Base-by-base conservation (phyloP, 2,329 filamentous ascomycete species). In the Fusarium nodosum region DNA sequence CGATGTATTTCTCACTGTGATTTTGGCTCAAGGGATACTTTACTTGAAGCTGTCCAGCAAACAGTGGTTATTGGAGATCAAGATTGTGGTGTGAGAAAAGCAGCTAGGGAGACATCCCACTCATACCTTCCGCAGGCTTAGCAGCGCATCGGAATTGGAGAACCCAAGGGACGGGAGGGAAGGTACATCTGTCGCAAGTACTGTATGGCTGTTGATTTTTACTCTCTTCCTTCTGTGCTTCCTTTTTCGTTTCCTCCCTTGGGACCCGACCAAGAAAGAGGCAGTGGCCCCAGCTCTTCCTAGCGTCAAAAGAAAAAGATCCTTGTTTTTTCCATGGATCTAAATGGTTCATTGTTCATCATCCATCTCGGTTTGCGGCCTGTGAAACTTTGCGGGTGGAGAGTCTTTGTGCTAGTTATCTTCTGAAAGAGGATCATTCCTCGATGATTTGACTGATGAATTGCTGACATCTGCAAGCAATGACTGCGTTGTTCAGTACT, bases 341-440 rank as follows among this genome's bases (percentile, higher is more conserved):
- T 59, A 31, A 60, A 53, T 68, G 52, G 50, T 52, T 58, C 28
- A 51, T 61, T 57, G 24, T 59, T 52, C 45, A 64, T 64, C 51
- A 36, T 59, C 46, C 56, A 66, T 69, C 60, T 69, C 56, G 54
- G 68, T 52, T 57, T 69, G 46, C 42, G 24, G 50, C 59, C 30
- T 66, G 64, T 69, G 69, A 72, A 72, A 72, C 68, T 61, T 71
- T 67, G 58, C 42, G 36, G 18, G 61, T 69, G 68, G 68, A 69
- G 68, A 69, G 55, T 30, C 55, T 47, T 46, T 47, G 50, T 54
- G 28, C 59, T 55, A 26, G 26, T 26, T 26, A 51, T 58, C 38
- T 26, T 34, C 12, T 62, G 13, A 39, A 38, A 45, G 47, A 50
- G 44, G 34, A 54, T 64, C 31, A 54, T 42, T 30, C 50, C 56